Conservation (phyloP, 306 rosid genomes). For the Castanospermum australe region DNA sequence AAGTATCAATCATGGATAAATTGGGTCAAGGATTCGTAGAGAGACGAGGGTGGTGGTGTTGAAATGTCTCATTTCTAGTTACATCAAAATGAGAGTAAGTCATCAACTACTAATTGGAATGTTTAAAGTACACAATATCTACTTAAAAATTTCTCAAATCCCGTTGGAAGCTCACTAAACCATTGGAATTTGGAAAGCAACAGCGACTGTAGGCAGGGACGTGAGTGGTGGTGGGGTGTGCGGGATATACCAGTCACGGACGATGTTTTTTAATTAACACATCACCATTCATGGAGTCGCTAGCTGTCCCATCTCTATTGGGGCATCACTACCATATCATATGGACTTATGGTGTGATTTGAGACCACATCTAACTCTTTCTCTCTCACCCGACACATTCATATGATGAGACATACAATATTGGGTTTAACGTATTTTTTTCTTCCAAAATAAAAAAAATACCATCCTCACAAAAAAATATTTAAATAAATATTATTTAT, state of each 20-base stretch:
- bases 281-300: conserved; percentile 27
- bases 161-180: background rate
- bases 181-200: too few relatives aligned
- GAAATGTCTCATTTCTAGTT: background rate
- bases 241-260: too few relatives aligned
- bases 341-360: conserved; percentile 8
- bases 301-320: conserved; percentile 16
- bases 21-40: background rate
- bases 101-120: too few relatives aligned
- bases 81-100: background rate
- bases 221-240: too few relatives aligned
- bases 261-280: too few relatives aligned
- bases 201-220: too few relatives aligned
- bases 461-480: too few relatives aligned
- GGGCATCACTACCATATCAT: conserved; percentile 20
- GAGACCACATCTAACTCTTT: background rate
- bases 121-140: too few relatives aligned
- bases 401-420: background rate
- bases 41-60: background rate
- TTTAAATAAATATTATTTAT: too few relatives aligned
- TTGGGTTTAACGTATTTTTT: background rate
- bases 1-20: background rate
- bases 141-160: too few relatives aligned
- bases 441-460: background rate
- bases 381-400: background rate